Conservation (phyloP, 2,329 filamentous ascomycete genomes). For the Aschersonia sp. region DNA sequence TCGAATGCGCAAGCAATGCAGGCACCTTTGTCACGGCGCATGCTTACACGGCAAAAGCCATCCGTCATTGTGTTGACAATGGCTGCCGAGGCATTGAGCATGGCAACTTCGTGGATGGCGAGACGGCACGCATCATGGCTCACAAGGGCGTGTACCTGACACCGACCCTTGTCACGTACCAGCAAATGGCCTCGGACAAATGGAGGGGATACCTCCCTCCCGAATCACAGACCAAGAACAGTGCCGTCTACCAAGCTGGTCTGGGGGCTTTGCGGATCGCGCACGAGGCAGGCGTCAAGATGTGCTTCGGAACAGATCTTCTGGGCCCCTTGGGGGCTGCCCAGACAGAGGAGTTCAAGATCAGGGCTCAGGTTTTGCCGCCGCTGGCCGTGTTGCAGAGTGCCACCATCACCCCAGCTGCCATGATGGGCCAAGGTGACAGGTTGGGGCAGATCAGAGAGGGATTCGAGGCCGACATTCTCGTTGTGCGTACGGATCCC, state of each 20-base stretch:
- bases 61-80: conserved; percentile 38
- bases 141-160: conserved; percentile 33
- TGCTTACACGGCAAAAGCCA: conserved; percentile 39
- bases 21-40: conserved; percentile 43
- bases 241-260: conserved; percentile 30
- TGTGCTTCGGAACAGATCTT: conserved; percentile 36
- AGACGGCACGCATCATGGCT: conserved; percentile 34
- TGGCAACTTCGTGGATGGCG: conserved; percentile 26
- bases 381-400: conserved; percentile 12
- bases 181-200: conserved; percentile 28
- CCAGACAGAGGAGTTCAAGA: conserved; percentile 18
- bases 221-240: conserved; percentile 32
- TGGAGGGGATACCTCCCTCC: conserved; percentile 28
- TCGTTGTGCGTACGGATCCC: conserved; percentile 37
- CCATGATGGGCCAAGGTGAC: conserved; percentile 28
- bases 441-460: conserved; percentile 33
- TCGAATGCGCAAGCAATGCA: conserved; percentile 29
- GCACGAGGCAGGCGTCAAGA: conserved; percentile 33
- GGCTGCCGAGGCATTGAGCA: conserved; percentile 39
- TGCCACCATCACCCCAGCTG: conserved; percentile 32
- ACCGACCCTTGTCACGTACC: conserved; percentile 38
- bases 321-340: conserved; percentile 15
- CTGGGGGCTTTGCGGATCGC: conserved; percentile 32
- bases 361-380: conserved; percentile 12
- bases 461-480: conserved; percentile 36